A percentile compares a stretch with the other conserved stretches of the same genome.
Conservation (phyloP, 257 asterid species). For the Anisodus acutangulus region DNA sequence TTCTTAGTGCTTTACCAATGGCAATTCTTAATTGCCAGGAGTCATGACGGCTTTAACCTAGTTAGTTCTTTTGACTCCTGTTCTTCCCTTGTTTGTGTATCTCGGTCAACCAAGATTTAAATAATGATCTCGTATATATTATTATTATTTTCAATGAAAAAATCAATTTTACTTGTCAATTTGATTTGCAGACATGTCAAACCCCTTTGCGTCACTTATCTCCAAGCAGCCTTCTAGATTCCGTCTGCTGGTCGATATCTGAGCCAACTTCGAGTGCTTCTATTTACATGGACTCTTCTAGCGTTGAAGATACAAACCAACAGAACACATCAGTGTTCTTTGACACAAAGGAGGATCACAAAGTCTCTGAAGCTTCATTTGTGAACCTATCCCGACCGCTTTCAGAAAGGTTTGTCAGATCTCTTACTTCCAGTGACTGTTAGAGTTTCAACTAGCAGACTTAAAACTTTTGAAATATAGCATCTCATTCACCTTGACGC, state of each 20-base stretch:
- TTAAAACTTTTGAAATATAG: background rate
- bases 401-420: conserved; percentile 71
- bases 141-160: background rate
- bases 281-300: conserved; percentile 67
- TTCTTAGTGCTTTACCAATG: background rate
- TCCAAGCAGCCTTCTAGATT: conserved; percentile 81
- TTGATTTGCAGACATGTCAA: conserved; percentile 72
- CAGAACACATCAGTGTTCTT: conserved; percentile 44
- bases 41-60: background rate
- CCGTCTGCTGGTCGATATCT: conserved; percentile 93
- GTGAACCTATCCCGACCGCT: conserved; percentile 81
- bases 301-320: conserved; percentile 53
- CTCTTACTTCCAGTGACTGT: conserved; percentile 16
- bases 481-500: background rate
- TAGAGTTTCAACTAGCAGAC: conserved; percentile 7
- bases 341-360: conserved; percentile 70
- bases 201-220: conserved; percentile 82
- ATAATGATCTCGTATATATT: conserved; percentile 16
- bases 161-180: background rate
- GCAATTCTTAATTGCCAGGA: background rate
- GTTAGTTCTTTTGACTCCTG: background rate
- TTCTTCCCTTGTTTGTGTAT: conserved; percentile 18
- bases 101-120: background rate
- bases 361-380: conserved; percentile 73
- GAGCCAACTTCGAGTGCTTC: conserved; percentile 87